Base-by-base conservation (phyloP, 2,329 filamentous ascomycete species). In the Claviceps maximensis region DNA sequence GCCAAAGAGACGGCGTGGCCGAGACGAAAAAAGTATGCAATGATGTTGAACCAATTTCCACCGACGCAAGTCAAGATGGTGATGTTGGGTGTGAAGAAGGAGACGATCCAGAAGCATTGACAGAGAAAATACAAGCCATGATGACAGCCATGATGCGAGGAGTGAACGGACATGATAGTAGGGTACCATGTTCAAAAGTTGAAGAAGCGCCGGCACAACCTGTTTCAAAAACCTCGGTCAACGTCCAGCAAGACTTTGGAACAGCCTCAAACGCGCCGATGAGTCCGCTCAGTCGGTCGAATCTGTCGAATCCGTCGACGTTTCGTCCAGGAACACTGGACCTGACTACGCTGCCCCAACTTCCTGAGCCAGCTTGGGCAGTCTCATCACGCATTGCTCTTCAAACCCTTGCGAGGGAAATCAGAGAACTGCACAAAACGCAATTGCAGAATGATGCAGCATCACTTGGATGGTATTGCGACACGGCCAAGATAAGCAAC, bases 381-480 rank as follows among this genome's bases (percentile, higher is more conserved):
- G 53, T 55, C 13, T 65, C 63, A 9, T 63, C 64, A 1, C 58
- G 58, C 6, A 49, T 49, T 1, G 65, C 65, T 13, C 57, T 63
- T 15, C 57, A 57, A 7, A 57, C 53, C 9, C 58, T 68, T 5
- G 60, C 52, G 25, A 54, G 54, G 46, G 84, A 89, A 58, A 74
- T 95, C 46, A 75, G 74, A 52, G 73, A 74, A 9, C 71, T 90
- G 0, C 69, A 86, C 36, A 78, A 79, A 54, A 67, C 82, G 1
- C 89, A 95, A n/a, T 63, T 66, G 77, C 1, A 70, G 65, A 80
- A 76, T 1, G 76, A 80, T 0, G 64, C 79, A 1, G 76, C 83
- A 55, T 78, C 85, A 55, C 75, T 94, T 0, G 90, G 90, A 17
- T 95, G 89, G 89, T 89, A 88, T 62, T 82, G 95, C 53, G 79